Evolutionary conservation across 495 filamentous ascomycete genomes (phyloP), one percentile per base, ranked within the genome.

Genomic region (Talaromyces proteolyticus): DNA sequence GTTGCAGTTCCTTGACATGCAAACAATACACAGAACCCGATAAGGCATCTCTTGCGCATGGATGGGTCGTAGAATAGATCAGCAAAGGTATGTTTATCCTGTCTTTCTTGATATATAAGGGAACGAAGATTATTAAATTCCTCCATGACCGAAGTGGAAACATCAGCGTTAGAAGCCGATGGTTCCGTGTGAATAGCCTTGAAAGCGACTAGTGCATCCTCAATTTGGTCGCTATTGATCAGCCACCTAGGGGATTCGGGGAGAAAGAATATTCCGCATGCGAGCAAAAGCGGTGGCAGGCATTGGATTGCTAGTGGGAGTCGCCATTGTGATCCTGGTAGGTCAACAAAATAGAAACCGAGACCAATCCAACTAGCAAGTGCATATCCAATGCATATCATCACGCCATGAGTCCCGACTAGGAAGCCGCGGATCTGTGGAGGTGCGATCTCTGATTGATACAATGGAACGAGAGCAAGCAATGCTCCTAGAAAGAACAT

Each of bases 11-110:
- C 55, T 59, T 39, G 60, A 56, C 49, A 67, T 60, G 22, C 49
- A 21, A 42, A 25, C 16, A 42, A 23, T 10, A 52, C 26, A 6
- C 42, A 22, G 25, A 38, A 41, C 12, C 24, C 45, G 20, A 56
- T 44, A 10, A 42, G 29, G 37, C 45, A 41, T 10, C 21, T 56
- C 59, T 56, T 50, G 60, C 62, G 70, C 50, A 74, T 69, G 85
- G 68, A 88, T 85, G 72, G 87, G 81, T 77, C 85, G 84, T 68
- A 89, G 86, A 74, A 75, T 20, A 76, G 81, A 50, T 86, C 86
- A 20, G 85, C 73, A 51, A 88, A 57, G 82, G 82, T 18, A 86
- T 46, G 60, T 82, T 83, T 48, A 69, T 75, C 46, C 53, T 70
- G 18, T 72, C 74, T 44, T 79, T 83, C 61, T 69, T 77, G 69